A percentile compares a stretch with the other conserved stretches of the same genome.
These are phyloP conservation scores for Neofusicoccum kwambonambiense DNA, from an alignment of 2,329 filamentous ascomycete species.

Conservation along the genomic window DNA sequence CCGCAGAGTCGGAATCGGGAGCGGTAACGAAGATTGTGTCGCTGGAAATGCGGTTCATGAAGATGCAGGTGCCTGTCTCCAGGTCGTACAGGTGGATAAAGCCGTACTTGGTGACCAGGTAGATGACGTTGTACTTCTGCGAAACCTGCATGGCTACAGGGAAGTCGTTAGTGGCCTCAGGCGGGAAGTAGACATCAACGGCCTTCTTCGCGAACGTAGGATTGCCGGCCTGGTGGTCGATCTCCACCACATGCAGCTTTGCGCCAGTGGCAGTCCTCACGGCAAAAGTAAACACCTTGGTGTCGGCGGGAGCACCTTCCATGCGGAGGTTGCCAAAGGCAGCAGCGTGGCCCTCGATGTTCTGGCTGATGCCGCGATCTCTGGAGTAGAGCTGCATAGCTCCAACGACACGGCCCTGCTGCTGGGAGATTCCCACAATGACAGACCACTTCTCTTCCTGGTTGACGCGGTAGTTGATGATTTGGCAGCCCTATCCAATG, in stretches of 20 bases:
- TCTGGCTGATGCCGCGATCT: slow-evolving; percentile 94
- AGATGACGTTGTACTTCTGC: slow-evolving; percentile 92
- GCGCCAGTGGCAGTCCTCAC: slow-evolving; percentile 85
- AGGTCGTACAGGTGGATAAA: slow-evolving; percentile 99
- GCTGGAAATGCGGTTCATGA: slow-evolving; percentile 99
- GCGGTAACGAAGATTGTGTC: slow-evolving; percentile 98
- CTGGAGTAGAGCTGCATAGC: slow-evolving; percentile 97
- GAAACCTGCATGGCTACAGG: slow-evolving; percentile 97
- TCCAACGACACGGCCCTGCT: slow-evolving; percentile 89
- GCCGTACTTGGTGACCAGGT: slow-evolving; percentile 97
- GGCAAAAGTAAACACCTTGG: slow-evolving; percentile 95
- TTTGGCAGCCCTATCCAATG: slow-evolving; percentile 75
- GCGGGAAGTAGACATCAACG: slow-evolving; percentile 95
- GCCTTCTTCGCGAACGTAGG: slow-evolving; percentile 91
- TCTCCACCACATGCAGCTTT: slow-evolving; percentile 96
- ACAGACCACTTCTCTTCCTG: slow-evolving; percentile 98
- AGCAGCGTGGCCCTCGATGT: slow-evolving; percentile 95
- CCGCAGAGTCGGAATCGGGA: slow-evolving; percentile 76
- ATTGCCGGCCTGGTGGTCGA: slow-evolving; percentile 88
- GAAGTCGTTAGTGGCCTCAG: slow-evolving; percentile 94
- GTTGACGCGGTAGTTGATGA: slow-evolving; percentile 98
- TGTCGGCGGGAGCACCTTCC: slow-evolving; percentile 84
- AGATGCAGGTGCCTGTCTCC: slow-evolving; percentile 91
- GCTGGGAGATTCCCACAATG: slow-evolving; percentile 91
- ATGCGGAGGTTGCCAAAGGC: slow-evolving; percentile 87